Evolutionary conservation across 768 basidiomycete genomes (phyloP).

Genomic region (Lyophyllum shimeji): DNA sequence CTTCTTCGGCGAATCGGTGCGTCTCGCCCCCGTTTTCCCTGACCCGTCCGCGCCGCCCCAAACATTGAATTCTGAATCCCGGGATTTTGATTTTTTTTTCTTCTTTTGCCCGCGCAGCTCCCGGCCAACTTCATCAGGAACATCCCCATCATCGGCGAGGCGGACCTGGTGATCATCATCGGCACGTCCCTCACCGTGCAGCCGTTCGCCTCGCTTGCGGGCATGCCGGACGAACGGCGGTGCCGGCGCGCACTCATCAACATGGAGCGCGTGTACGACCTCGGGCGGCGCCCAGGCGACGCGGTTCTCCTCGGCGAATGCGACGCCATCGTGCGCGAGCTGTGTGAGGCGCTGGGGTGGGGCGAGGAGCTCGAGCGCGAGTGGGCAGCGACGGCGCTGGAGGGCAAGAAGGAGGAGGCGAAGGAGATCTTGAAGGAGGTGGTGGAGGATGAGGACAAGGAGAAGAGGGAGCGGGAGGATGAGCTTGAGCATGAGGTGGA

Average conservation of each 20-base stretch:
- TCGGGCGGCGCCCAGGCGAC: slow-evolving; percentile 54
- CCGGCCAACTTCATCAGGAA: slow-evolving; percentile 66
- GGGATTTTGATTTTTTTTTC: no score
- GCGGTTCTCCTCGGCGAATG: slow-evolving; percentile 68
- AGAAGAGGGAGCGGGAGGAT: slow-evolving; percentile 22
- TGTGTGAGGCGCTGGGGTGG: slow-evolving; percentile 77
- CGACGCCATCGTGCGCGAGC: slow-evolving; percentile 60
- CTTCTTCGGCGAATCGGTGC: slow-evolving; percentile 82
- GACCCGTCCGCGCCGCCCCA: no score
- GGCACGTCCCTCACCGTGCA: slow-evolving; percentile 88
- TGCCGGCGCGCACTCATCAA: slow-evolving; percentile 92
- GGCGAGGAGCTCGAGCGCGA: slow-evolving; percentile 52
- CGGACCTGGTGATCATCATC: slow-evolving; percentile 87
- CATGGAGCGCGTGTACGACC: slow-evolving; percentile 74
- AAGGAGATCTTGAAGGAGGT: background rate
- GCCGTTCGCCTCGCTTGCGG: slow-evolving; percentile 81
- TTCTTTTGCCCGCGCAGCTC: no score
- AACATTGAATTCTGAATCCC: no score
- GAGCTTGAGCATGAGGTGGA: slow-evolving; percentile 30
- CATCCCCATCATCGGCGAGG: slow-evolving; percentile 52
- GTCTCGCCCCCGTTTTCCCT: no score
- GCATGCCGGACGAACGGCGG: slow-evolving; percentile 39
- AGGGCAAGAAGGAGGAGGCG: slow-evolving; percentile 14
- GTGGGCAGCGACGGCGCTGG: slow-evolving; percentile 51
- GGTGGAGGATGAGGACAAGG: slow-evolving; percentile 6